Evolutionary conservation across 352 stramenopile species (phyloP).

Genomic region (Blastocystis hominis): DNA sequence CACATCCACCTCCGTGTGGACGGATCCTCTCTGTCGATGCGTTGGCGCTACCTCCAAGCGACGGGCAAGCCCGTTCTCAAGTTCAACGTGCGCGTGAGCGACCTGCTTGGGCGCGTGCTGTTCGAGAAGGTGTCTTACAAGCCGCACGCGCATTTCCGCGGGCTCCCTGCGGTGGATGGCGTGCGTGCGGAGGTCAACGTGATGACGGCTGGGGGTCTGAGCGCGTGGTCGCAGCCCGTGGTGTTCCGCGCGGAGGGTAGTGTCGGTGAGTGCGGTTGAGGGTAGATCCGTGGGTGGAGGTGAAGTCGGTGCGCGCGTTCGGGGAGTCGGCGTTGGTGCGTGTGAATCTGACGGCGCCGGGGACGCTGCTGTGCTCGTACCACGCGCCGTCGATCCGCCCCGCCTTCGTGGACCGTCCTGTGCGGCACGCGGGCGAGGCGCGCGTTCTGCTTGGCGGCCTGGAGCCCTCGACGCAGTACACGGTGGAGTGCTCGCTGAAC

Average conservation of each 20-base stretch:
- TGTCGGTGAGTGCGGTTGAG: neutral
- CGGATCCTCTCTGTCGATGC: neutral
- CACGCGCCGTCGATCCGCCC: neutral
- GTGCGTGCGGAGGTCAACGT: neutral
- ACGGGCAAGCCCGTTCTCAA: neutral
- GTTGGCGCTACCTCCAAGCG: neutral
- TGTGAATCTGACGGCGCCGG: slow-evolving; percentile 2
- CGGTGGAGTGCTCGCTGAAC: slow-evolving; percentile 10
- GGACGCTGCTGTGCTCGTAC: neutral
- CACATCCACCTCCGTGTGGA: neutral
- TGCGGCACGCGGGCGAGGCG: neutral
- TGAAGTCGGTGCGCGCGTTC: neutral
- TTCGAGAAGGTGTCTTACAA: slow-evolving; percentile 31
- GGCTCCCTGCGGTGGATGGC: neutral
- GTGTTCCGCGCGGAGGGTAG: neutral
- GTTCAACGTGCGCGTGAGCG: slow-evolving; percentile 18
- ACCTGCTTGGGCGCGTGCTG: neutral
- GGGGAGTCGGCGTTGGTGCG: neutral
- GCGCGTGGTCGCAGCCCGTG: neutral
- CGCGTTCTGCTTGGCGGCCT: neutral
- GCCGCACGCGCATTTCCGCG: neutral
- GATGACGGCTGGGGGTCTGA: neutral
- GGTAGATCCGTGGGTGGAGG: neutral
- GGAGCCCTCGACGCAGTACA: neutral
- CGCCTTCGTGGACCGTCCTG: neutral